These are phyloP conservation scores for Penicillium sp. DNA, from an alignment of 2,329 filamentous ascomycete genomes.

Conservation along the genomic window DNA sequence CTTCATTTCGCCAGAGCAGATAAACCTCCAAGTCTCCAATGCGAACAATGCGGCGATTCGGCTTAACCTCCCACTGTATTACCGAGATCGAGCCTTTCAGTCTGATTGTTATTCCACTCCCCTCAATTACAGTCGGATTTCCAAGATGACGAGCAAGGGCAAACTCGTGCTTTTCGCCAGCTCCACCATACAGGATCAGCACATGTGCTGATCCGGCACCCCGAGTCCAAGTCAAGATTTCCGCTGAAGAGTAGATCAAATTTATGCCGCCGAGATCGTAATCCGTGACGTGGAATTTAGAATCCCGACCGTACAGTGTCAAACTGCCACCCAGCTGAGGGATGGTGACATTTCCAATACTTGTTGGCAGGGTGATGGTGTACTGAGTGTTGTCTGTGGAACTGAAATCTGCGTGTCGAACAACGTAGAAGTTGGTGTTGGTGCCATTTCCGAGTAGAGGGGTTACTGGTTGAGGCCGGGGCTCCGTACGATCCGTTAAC, in stretches of 20 bases:
- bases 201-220: slow-evolving; percentile 15
- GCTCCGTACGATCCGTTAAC: slow-evolving; percentile 9
- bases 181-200: slow-evolving; percentile 31
- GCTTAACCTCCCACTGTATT: slow-evolving; percentile 15
- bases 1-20: slow-evolving; percentile 31
- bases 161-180: slow-evolving; percentile 28
- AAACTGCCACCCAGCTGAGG: slow-evolving; percentile 25
- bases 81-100: slow-evolving; percentile 1
- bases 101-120: slow-evolving; percentile 1
- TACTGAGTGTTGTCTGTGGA: slow-evolving; percentile 9
- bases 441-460: slow-evolving; percentile 8
- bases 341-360: slow-evolving; percentile 26
- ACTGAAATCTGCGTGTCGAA: slow-evolving; percentile 18
- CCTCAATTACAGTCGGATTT: slow-evolving; percentile 11
- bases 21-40: slow-evolving; percentile 25
- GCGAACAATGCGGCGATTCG: slow-evolving; percentile 16
- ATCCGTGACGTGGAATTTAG: slow-evolving; percentile 33
- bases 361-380: slow-evolving; percentile 19
- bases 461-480: slow-evolving; percentile 13
- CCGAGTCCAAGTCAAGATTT: slow-evolving; percentile 31
- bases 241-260: slow-evolving; percentile 30
- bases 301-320: slow-evolving; percentile 27
- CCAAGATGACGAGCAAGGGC: slow-evolving; percentile 19
- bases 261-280: slow-evolving; percentile 26
- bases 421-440: slow-evolving; percentile 12